Percentiles rank a stretch among this genome's conserved stretches.
Conservation (phyloP, 73 alveolate genomes). For the Paramecium octaurelia region DNA sequence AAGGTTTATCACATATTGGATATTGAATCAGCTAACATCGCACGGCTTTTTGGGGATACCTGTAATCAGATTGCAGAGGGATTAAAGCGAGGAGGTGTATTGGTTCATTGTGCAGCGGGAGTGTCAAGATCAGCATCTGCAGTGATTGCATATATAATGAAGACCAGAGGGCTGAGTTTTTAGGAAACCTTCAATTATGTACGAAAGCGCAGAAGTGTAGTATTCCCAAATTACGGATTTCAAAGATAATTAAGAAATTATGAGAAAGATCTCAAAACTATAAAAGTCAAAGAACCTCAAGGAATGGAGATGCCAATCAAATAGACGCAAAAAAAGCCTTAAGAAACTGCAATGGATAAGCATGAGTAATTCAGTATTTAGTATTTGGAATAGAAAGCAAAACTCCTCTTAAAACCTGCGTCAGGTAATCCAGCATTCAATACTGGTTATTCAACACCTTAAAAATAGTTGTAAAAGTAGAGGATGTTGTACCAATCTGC, state of each 20-base stretch:
- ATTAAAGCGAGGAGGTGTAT: slow-evolving; percentile 42
- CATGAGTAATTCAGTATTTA: not conserved
- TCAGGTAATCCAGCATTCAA: not conserved
- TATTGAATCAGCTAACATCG: slow-evolving; percentile 22
- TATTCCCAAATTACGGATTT: slow-evolving; percentile 72
- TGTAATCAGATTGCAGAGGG: slow-evolving; percentile 14
- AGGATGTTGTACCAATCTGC: not conserved
- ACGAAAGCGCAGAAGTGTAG: slow-evolving; percentile 43
- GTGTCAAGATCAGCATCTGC: slow-evolving; percentile 69
- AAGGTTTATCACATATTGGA: slow-evolving; percentile 13
- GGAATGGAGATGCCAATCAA: not conserved
- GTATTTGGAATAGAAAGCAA: slow-evolving; percentile 33
- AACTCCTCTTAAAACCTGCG: not conserved
- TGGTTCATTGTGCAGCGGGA: slow-evolving; percentile 83
- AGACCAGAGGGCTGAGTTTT: not conserved
- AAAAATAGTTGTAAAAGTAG: not conserved
- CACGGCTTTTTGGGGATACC: not conserved
- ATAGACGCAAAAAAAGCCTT: not conserved
- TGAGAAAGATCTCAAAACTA: slow-evolving; percentile 40
- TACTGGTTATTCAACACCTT: not conserved
- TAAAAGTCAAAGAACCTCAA: not conserved
- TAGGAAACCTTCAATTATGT: slow-evolving; percentile 64
- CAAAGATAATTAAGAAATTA: slow-evolving; percentile 55
- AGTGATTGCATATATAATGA: slow-evolving; percentile 69
- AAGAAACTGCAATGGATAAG: not conserved